Conservation (phyloP, 2,329 filamentous ascomycete genomes). For the Stachybotrys elegans region DNA sequence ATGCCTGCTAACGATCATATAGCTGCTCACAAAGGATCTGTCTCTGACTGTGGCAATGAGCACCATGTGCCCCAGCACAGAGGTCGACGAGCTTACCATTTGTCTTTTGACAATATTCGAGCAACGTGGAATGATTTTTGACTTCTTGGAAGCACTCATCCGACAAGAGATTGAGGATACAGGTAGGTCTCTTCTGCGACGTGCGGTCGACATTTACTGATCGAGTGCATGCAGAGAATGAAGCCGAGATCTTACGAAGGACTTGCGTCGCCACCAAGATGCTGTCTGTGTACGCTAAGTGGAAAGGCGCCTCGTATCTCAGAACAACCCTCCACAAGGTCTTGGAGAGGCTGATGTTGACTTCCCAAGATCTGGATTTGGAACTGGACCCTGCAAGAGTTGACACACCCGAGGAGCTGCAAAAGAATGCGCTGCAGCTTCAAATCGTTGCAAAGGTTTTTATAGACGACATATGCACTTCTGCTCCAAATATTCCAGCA, state of each 20-base stretch:
- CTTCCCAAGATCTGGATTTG: slow-evolving; percentile 62
- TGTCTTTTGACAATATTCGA: slow-evolving; percentile 67
- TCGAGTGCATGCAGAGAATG: slow-evolving; percentile 46
- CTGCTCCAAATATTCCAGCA: slow-evolving; percentile 53
- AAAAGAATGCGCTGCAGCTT: slow-evolving; percentile 62
- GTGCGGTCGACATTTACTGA: neutral
- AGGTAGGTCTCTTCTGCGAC: slow-evolving; percentile 29
- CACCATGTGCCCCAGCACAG: slow-evolving; percentile 59
- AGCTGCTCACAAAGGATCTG: slow-evolving; percentile 59
- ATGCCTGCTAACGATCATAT: slow-evolving; percentile 6
- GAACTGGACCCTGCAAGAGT: slow-evolving; percentile 63
- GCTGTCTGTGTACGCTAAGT: slow-evolving; percentile 66
- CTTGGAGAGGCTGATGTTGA: slow-evolving; percentile 59
- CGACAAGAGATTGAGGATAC: slow-evolving; percentile 66
- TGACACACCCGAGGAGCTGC: slow-evolving; percentile 53
- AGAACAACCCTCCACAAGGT: slow-evolving; percentile 62
- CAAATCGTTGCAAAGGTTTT: slow-evolving; percentile 66
- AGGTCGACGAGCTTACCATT: slow-evolving; percentile 65
- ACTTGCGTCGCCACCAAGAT: slow-evolving; percentile 70
- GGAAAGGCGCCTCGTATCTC: slow-evolving; percentile 62
- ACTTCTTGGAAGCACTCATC: slow-evolving; percentile 60
- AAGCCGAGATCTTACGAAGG: slow-evolving; percentile 61
- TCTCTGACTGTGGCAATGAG: slow-evolving; percentile 60
- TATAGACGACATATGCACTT: slow-evolving; percentile 65
- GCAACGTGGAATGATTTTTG: slow-evolving; percentile 57